Evolutionary conservation across 2,329 filamentous ascomycete genomes (phyloP), one percentile per base, ranked within the genome.

Genomic region (Monilinia laxa): DNA sequence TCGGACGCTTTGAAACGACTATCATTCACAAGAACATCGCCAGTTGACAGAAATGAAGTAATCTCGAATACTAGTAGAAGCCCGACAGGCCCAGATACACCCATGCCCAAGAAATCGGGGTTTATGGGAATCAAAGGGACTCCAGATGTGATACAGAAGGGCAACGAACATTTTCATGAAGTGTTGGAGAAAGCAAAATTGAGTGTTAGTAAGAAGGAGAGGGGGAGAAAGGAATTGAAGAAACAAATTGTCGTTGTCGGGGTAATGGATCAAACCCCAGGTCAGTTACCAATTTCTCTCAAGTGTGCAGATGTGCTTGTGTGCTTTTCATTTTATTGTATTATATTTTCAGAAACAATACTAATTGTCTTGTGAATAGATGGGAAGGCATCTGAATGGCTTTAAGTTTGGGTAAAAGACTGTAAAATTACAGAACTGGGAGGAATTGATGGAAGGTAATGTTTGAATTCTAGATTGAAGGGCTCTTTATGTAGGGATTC

Each of bases 221-320:
- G 62, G 65, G 69, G 69, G 55, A 71, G 71, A 51, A 66, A 71
- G 45, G 69, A 69, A 47, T 64, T 74, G 67, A 73, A 70, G 69
- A 70, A 71, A 65, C 70, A 69, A 31, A 74, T 74, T 65, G 65
- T 70, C 6, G 65, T 73, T 35, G 67, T 74, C 25, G 72, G 72
- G 5, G 55, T 72, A 28, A 68, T 67, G 20, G 72, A 74, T 68
- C 72, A 73, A 53, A 64, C 47, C 58, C 73, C 73, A 58, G 70
- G 71, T 74, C 65, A 18, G 70, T 66, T 20, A 31, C 28, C 38
- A 20, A 7, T n/a, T 53, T 42, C 38, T 49, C 18, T 42, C 23
- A n/a, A 65, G 42, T 18, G n/a, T 63, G 18, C 31, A 35, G 7
- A 9, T 35, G 31, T 35, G 31, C 31, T 6, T 6, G 31, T 5